phyloP scores from a whole-genome alignment of 2,329 filamentous ascomycete genomes.

The Aureobasidium vineae region DNA sequence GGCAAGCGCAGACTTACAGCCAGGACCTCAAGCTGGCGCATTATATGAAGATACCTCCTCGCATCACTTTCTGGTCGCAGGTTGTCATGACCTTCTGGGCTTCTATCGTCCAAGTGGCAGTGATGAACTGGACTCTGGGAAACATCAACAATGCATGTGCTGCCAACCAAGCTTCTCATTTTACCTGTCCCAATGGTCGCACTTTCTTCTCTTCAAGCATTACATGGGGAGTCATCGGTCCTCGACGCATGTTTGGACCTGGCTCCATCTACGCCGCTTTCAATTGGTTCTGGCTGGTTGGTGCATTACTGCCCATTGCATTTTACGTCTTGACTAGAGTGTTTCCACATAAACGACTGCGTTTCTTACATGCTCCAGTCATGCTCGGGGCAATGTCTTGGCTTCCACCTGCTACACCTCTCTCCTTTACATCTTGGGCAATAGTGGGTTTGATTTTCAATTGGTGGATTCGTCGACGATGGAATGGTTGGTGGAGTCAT shows the following conservation, averaged over 20 bases:
- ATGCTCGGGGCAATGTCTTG: constrained; percentile 13
- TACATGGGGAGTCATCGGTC: constrained; percentile 82
- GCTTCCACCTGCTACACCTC: not conserved
- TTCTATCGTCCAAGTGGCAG: constrained; percentile 75
- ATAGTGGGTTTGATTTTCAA: not conserved
- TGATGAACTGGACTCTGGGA: constrained; percentile 86
- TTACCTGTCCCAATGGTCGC: constrained; percentile 80
- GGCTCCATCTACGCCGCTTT: constrained; percentile 61
- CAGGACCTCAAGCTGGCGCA: constrained; percentile 83
- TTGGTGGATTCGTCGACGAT: constrained; percentile 2
- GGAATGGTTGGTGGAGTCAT: constrained; percentile 8
- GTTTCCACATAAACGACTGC: constrained; percentile 27
- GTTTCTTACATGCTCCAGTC: constrained; percentile 4
- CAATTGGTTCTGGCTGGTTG: constrained; percentile 74
- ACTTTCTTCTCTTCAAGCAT: constrained; percentile 90
- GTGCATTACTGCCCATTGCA: constrained; percentile 69
- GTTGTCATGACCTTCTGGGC: constrained; percentile 73
- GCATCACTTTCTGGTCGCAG: constrained; percentile 73
- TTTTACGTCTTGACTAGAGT: constrained; percentile 62
- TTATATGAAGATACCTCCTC: constrained; percentile 85
- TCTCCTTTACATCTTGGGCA: constrained; percentile 1
- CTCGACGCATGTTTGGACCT: constrained; percentile 75
- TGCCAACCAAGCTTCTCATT: constrained; percentile 73
- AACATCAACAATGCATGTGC: constrained; percentile 78
- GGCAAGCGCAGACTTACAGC: constrained; percentile 82